Evolutionary conservation across 495 filamentous ascomycete species (phyloP), one percentile per base, ranked within the genome.

Genomic region (Arthonia radiata): DNA sequence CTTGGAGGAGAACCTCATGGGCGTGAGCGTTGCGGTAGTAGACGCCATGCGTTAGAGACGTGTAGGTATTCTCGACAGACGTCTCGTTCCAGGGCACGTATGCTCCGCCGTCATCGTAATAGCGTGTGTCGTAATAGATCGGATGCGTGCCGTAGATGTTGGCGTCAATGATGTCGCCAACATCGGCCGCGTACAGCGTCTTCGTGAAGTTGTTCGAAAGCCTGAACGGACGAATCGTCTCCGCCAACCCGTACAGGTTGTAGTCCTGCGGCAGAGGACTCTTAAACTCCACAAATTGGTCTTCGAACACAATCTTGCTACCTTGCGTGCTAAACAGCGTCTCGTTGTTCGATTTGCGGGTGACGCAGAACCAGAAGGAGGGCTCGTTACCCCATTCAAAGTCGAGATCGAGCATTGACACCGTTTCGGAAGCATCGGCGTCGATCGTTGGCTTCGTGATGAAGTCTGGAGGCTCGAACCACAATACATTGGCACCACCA

Each of bases 151-250:
- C 67, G 39, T 72, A 72, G 5, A 69, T 43, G 31, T 69, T 68
- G 2, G 26, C 24, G 31, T 71, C 61, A 34, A 71, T 59, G 9
- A 64, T 59, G 36, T 65, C 58, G 6, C 48, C 64, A 53, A 58
- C 57, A 42, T 86, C 77, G 2, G 73, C 68, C 8, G 69, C 66
- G 31, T 62, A 81, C 30, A 76, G 54, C 3, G 74, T 81, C 17
- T 69, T 54, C 33, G 56, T 65, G 22, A 50, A 47, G 31, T 71
- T 67, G 28, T 67, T 56, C 15, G 60, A 52, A 8, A 71, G 49
- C 10, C 64, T 48, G n/a, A 71, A 39, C 15, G 54, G 53, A 40
- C 61, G 59, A 18, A 71, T 65, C 2, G 49, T 50, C 39, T 72
- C 67, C 26, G 64, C 66, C 14, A 71, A 43, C 5, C 66, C 63